These are phyloP conservation scores for Schizopora paradoxa DNA, from an alignment of 1,284 basidiomycete genomes.

Conservation along the genomic window DNA sequence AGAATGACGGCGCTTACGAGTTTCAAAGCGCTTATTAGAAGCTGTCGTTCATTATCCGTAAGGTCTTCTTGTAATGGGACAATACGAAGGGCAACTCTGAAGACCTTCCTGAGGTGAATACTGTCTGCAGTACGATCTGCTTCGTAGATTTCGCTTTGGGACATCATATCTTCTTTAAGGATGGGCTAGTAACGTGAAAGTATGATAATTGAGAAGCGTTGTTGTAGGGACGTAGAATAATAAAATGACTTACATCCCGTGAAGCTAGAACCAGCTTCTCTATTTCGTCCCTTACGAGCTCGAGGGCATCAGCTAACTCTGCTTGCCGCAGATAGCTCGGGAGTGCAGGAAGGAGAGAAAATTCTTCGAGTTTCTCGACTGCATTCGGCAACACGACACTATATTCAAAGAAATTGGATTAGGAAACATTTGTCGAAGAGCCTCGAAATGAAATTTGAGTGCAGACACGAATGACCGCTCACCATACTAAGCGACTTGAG, in stretches of 20 bases:
- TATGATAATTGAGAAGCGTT: not conserved
- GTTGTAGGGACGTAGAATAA: not conserved
- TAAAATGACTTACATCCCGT: constrained; percentile 13
- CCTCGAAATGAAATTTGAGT: no score
- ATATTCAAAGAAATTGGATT: no score
- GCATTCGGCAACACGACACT: no score
- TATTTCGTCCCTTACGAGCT: constrained; percentile 6
- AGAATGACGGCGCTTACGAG: no score
- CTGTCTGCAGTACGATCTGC: constrained; percentile 11
- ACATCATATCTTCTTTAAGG: constrained; percentile 13
- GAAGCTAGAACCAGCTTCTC: constrained; percentile 1
- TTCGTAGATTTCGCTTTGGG: constrained; percentile 14
- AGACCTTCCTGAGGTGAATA: constrained; percentile 5
- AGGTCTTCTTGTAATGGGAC: no score
- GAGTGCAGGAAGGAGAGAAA: constrained; percentile 4
- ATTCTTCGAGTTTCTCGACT: no score
- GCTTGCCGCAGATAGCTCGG: constrained; percentile 13
- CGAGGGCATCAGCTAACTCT: constrained; percentile 8
- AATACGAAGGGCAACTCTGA: constrained; percentile 11
- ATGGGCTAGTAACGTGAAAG: constrained; percentile 3
- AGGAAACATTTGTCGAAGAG: no score
- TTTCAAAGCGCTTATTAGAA: constrained; percentile 6
- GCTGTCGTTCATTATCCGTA: not conserved
- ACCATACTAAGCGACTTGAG: no score
- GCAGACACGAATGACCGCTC: no score